Evolutionary conservation across 179 eudicot species (phyloP).

Genomic region (Beta lomatogona): DNA sequence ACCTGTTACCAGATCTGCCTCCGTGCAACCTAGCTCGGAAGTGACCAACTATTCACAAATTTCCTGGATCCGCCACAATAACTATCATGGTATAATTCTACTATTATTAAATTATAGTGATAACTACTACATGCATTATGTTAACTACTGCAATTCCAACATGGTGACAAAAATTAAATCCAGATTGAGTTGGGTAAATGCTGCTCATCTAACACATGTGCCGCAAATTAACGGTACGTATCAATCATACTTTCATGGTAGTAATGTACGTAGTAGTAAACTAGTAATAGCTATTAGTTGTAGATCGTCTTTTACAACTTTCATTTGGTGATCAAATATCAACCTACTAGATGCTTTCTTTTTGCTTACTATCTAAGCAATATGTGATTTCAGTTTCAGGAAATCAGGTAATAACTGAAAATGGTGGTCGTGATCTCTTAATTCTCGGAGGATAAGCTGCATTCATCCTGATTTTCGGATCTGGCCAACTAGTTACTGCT

Average conservation of each 20-base stretch:
- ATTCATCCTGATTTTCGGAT: conserved; percentile 40
- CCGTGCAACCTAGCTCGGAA: no score
- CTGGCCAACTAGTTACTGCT: conserved; percentile 41
- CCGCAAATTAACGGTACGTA: conserved; percentile 1
- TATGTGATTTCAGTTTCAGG: background rate
- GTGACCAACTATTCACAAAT: no score
- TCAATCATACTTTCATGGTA: background rate
- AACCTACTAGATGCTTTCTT: background rate
- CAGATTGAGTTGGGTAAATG: background rate
- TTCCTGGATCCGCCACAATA: no score
- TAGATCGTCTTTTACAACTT: background rate
- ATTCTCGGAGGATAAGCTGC: no score
- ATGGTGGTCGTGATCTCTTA: no score
- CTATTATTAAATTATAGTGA: no score
- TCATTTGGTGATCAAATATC: conserved; percentile 12
- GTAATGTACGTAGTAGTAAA: background rate
- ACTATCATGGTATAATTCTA: no score
- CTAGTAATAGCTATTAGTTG: no score
- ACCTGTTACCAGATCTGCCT: no score
- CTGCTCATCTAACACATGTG: conserved; percentile 11
- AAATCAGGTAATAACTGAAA: background rate
- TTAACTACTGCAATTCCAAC: background rate
- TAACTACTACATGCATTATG: background rate
- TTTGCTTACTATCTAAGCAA: conserved; percentile 6
- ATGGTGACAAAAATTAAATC: background rate